Conservation (phyloP, 306 rosid genomes). For the Medicago truncatula region DNA sequence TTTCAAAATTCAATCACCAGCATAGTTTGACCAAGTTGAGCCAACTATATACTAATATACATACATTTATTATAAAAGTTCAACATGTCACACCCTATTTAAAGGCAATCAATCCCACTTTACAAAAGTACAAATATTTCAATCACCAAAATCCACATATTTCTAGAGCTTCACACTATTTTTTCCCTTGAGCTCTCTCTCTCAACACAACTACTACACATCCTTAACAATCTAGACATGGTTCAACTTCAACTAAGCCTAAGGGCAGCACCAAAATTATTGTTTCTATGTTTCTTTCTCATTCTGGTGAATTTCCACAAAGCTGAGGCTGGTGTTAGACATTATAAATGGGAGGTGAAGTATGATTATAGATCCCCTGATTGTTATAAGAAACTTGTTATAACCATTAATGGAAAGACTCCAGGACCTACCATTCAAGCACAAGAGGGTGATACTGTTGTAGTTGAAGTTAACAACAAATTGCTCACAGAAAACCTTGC, state of each 20-base stretch:
- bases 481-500: constrained; percentile 76
- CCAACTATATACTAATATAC: not conserved
- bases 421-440: constrained; percentile 92
- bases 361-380: constrained; percentile 80
- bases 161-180: not conserved
- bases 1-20: not conserved
- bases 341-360: constrained; percentile 73
- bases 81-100: not conserved
- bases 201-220: not conserved
- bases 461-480: constrained; percentile 73
- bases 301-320: constrained; percentile 28
- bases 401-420: constrained; percentile 71
- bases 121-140: not conserved
- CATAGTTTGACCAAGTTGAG: constrained; percentile 35
- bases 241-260: constrained; percentile 22
- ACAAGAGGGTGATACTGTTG: constrained; percentile 72
- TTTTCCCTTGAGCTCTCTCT: not conserved
- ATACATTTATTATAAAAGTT: not conserved
- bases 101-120: not conserved
- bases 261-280: constrained; percentile 31
- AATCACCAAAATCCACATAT: not conserved
- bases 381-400: constrained; percentile 71
- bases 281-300: constrained; percentile 43
- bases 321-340: constrained; percentile 62
- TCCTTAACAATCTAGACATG: constrained; percentile 18